Evolutionary conservation across 2,329 filamentous ascomycete genomes (phyloP).

Genomic region (Diplocarpon rosae): DNA sequence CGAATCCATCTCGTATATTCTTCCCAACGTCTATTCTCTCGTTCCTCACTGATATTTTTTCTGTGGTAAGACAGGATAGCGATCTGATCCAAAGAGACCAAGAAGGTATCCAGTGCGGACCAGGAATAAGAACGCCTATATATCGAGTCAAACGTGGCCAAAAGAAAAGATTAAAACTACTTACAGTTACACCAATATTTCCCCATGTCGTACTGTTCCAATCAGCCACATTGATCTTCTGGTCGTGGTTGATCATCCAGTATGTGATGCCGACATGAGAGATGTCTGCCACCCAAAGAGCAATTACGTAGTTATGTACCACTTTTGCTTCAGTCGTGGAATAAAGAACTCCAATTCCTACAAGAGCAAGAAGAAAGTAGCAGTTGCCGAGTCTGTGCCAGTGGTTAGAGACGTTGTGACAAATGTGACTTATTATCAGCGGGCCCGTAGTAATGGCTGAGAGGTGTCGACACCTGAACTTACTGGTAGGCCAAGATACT

Average conservation of each 20-base stretch:
- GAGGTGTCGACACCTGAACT: conserved; percentile 1
- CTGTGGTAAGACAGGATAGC: neutral
- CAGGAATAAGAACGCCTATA: conserved; percentile 40
- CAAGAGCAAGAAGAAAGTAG: conserved; percentile 53
- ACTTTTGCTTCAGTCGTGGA: conserved; percentile 54
- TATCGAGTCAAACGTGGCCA: neutral
- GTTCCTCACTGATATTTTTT: neutral
- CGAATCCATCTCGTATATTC: too few relatives aligned
- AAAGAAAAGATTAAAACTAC: neutral
- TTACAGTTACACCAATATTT: conserved; percentile 55
- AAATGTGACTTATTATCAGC: neutral
- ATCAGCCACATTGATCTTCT: conserved; percentile 38
- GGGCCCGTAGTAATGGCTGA: neutral
- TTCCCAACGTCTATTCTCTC: too few relatives aligned
- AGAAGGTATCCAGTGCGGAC: conserved; percentile 46
- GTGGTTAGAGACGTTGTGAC: neutral
- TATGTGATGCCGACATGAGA: conserved; percentile 55
- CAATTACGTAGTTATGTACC: conserved; percentile 55
- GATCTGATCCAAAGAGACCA: conserved; percentile 45
- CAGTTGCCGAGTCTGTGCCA: conserved; percentile 56
- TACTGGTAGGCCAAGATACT: conserved; percentile 19
- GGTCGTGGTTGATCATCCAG: conserved; percentile 43
- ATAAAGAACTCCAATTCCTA: conserved; percentile 53
- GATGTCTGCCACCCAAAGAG: conserved; percentile 53
- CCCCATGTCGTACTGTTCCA: conserved; percentile 69